Evolutionary conservation across 176 grass and related monocot species (phyloP), one percentile per base, ranked within the genome.

Genomic region (Juncus effusus): DNA sequence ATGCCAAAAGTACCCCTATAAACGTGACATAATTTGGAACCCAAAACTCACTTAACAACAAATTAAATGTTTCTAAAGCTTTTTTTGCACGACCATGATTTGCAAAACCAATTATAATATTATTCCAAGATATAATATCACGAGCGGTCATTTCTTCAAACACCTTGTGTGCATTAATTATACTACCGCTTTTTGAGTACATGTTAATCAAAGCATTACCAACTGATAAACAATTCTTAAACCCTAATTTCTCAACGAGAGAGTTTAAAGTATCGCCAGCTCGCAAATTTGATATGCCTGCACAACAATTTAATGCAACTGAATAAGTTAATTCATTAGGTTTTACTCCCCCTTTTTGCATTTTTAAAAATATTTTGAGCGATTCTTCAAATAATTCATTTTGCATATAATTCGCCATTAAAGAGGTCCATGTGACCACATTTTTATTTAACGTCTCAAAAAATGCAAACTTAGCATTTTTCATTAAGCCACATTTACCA

Each of bases 141-240:
- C 3, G 60, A 51, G 16, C 57, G 71, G 59, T 60, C 85, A 94
- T 85, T 54, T 54, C 75, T 67, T 64, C 37, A 65, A 94, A 94
- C 62, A 74, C 37, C 75, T 62, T 83, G 7, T 69, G 15, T 56
- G 82, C 79, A 68, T 94, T 74, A 11, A 77, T 60, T 35, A 94
- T 80, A 58, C 82, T 85, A 14, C 81, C 85, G 72, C 90, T 85
- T 74, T 94, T 94, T 68, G 82, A 73, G 60, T 94, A 89, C 85
- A 89, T 89, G 82, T 94, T 89, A 76, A 94, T 63, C 47, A 94
- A 83, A 63, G 85, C 78, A 72, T 88, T 94, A 51, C 72, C 36
- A 6, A 94, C 78, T 67, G 69, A 36, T 51, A 83, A 42, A 75
- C 59, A 40, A 13, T 7, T 12, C 70, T 74, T 72, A 40, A 75